Conservation (phyloP, 352 stramenopile species). For the Pythium folliculosum region DNA sequence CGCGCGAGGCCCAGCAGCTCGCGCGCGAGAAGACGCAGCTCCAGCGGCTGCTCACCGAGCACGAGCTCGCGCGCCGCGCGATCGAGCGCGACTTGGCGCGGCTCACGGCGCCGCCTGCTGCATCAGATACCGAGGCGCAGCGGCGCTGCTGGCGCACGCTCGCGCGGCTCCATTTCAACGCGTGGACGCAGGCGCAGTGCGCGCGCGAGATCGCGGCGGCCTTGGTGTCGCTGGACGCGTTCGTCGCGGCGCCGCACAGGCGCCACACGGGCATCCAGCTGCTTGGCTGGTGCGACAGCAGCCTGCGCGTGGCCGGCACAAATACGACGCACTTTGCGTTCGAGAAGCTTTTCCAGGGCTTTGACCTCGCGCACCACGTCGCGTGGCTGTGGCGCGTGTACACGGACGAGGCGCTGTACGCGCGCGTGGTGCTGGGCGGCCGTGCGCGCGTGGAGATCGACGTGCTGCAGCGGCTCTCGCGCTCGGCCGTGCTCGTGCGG, state of each 20-base stretch:
- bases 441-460: background rate
- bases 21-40: background rate
- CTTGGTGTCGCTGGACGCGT: background rate
- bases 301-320: background rate
- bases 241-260: background rate
- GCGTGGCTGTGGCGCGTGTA: conserved; percentile 10
- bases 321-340: conserved; percentile 18
- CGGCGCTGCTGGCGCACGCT: conserved; percentile 4
- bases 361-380: conserved; percentile 1
- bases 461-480: conserved; percentile 18
- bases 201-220: background rate
- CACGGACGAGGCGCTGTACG: conserved; percentile 3
- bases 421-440: background rate
- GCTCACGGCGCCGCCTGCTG: no score
- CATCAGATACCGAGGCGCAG: no score
- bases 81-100: background rate
- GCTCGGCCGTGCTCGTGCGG: conserved; percentile 10
- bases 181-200: background rate
- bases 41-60: conserved; percentile 2
- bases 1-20: background rate
- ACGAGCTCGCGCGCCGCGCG: conserved; percentile 1
- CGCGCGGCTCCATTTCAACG: background rate
- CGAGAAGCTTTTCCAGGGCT: conserved; percentile 9
- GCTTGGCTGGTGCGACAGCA: conserved; percentile 17
- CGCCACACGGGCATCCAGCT: background rate